These are phyloP conservation scores for Eremothecium sinecaudum DNA, from an alignment of 1,139 yeast species.

Conservation along the genomic window DNA sequence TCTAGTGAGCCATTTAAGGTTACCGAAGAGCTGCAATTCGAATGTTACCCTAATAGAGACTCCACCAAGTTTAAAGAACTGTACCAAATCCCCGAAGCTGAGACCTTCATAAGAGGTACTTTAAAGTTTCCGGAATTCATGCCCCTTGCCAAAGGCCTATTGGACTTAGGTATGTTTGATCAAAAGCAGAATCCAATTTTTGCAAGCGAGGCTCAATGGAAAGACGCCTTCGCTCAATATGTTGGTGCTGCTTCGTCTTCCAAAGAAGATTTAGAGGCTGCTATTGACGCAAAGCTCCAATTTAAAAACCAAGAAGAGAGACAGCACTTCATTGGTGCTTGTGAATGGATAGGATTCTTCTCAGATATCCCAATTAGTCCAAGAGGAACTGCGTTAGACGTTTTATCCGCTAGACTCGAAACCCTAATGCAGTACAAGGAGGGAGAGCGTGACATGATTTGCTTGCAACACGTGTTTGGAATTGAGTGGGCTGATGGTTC, in stretches of 20 bases:
- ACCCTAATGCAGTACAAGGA: slow-evolving; percentile 91
- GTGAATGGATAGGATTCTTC: slow-evolving; percentile 90
- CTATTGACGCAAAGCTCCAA: slow-evolving; percentile 67
- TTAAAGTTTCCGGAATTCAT: slow-evolving; percentile 98
- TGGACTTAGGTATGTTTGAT: slow-evolving; percentile 84
- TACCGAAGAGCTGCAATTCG: slow-evolving; percentile 92
- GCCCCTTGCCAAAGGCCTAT: slow-evolving; percentile 89
- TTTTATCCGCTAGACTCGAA: slow-evolving; percentile 93
- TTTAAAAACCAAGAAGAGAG: slow-evolving; percentile 78
- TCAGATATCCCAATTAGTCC: slow-evolving; percentile 69
- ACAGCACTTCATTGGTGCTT: slow-evolving; percentile 77
- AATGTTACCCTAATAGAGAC: slow-evolving; percentile 96
- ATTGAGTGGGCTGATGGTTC: slow-evolving; percentile 93
- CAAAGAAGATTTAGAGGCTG: slow-evolving; percentile 64
- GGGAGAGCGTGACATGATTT: slow-evolving; percentile 91
- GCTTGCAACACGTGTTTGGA: slow-evolving; percentile 95
- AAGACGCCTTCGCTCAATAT: slow-evolving; percentile 69
- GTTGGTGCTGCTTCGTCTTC: slow-evolving; percentile 63
- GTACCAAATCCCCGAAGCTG: slow-evolving; percentile 93
- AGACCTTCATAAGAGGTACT: slow-evolving; percentile 93
- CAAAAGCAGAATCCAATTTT: slow-evolving; percentile 62
- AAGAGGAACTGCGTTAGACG: slow-evolving; percentile 90
- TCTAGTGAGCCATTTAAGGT: slow-evolving; percentile 91
- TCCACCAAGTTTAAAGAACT: slow-evolving; percentile 88
- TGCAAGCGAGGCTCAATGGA: slow-evolving; percentile 63